Percentiles rank a stretch among this genome's conserved stretches.
phyloP scores from a whole-genome alignment of 2,329 filamentous ascomycete genomes.

The Epichloe uncinata region DNA sequence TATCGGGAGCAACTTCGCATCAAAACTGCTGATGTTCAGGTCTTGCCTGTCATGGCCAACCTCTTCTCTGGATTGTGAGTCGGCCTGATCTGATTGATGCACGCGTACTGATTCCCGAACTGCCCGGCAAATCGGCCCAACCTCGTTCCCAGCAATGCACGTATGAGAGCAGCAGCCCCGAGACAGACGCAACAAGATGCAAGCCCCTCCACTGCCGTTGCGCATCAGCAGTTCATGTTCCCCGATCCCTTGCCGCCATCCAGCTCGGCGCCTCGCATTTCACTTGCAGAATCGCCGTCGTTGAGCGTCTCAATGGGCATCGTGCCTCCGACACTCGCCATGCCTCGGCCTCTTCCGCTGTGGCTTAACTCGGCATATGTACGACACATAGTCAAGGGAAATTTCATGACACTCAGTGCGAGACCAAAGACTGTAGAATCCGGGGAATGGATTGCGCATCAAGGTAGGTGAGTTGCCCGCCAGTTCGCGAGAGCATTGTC shows the following conservation, averaged over 20 bases:
- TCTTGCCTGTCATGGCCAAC: neutral
- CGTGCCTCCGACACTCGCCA: neutral
- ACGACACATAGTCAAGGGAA: slow-evolving; percentile 86
- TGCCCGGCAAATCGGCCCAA: neutral
- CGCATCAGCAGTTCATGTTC: neutral
- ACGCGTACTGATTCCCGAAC: neutral
- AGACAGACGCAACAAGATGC: neutral
- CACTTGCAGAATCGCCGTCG: neutral
- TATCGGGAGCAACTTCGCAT: neutral
- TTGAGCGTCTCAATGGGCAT: neutral
- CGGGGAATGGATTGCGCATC: slow-evolving; percentile 92
- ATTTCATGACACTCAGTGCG: slow-evolving; percentile 90
- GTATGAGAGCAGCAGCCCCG: neutral
- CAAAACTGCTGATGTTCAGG: neutral
- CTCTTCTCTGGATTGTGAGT: slow-evolving; percentile 3
- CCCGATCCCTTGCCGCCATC: neutral
- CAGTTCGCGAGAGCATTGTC: neutral
- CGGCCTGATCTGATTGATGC: neutral
- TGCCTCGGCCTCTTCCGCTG: slow-evolving; percentile 52
- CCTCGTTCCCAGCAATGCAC: slow-evolving; percentile 1
- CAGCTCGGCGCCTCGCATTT: neutral
- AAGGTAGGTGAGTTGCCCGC: slow-evolving; percentile 50
- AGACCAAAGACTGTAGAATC: slow-evolving; percentile 90
- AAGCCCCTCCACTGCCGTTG: neutral
- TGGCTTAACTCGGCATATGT: slow-evolving; percentile 66